These are phyloP conservation scores for Rhodotorula sp. DNA, from an alignment of 1,284 basidiomycete species.

Conservation along the genomic window DNA sequence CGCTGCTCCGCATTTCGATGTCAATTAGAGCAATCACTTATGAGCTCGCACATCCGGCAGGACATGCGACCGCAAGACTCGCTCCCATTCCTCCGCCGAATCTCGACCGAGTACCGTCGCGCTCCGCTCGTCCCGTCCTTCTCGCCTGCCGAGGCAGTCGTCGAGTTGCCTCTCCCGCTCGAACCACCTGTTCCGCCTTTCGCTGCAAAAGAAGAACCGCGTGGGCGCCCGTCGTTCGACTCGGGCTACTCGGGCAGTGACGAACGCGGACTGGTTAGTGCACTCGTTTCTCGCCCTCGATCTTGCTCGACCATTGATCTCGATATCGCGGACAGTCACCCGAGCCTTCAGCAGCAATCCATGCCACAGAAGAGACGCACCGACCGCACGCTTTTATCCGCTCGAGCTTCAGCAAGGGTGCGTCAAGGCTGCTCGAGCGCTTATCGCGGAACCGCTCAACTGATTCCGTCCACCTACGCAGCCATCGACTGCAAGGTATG, in stretches of 20 bases:
- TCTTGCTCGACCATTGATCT: not conserved
- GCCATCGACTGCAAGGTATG: conserved; percentile 87
- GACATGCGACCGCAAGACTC: conserved; percentile 85
- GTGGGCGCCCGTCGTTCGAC: conserved; percentile 7
- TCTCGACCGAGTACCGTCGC: conserved; percentile 79
- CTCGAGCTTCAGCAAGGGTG: conserved; percentile 87
- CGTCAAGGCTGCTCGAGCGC: conserved; percentile 44
- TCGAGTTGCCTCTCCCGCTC: not conserved
- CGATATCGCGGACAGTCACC: not conserved
- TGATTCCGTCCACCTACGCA: conserved; percentile 49
- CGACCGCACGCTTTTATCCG: conserved; percentile 75
- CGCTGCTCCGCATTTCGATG: conserved; percentile 77
- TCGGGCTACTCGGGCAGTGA: conserved; percentile 6
- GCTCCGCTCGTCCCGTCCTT: conserved; percentile 42
- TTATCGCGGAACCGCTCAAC: conserved; percentile 7
- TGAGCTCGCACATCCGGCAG: conserved; percentile 52
- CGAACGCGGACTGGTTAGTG: not conserved
- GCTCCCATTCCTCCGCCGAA: conserved; percentile 86
- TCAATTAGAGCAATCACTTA: conserved; percentile 51
- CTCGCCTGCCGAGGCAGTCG: conserved; percentile 17
- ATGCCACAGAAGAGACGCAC: conserved; percentile 4
- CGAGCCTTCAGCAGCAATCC: not conserved
- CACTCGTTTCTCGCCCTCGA: no score
- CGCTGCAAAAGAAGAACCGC: not conserved
- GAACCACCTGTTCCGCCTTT: not conserved